These are phyloP conservation scores for Amphichorda felina DNA, from an alignment of 2,329 filamentous ascomycete genomes.

Conservation along the genomic window DNA sequence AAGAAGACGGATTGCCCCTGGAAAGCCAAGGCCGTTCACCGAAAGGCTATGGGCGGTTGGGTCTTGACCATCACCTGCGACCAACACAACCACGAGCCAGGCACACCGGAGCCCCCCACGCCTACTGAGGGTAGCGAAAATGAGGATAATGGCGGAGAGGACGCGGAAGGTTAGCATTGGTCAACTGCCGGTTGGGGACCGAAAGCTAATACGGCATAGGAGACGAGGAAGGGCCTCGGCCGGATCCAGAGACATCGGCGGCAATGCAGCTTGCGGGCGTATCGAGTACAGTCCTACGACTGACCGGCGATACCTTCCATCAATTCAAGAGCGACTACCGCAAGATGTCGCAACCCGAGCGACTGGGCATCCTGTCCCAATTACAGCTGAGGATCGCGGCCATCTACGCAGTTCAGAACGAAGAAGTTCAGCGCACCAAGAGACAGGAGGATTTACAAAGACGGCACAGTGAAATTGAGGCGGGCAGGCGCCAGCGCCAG, in stretches of 20 bases:
- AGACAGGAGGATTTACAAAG: conserved; percentile 24
- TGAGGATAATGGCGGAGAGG: conserved; percentile 18
- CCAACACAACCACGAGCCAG: conserved; percentile 30
- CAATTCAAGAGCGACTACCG: conserved; percentile 30
- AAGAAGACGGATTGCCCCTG: conserved; percentile 34
- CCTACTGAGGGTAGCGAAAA: conserved; percentile 18
- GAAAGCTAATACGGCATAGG: background rate
- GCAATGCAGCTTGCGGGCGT: conserved; percentile 27
- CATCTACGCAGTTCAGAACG: conserved; percentile 31
- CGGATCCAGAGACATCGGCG: conserved; percentile 22
- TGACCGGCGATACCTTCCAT: conserved; percentile 30
- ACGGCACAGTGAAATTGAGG: conserved; percentile 24
- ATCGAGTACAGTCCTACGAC: conserved; percentile 21
- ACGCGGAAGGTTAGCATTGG: conserved; percentile 9
- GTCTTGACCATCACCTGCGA: conserved; percentile 30
- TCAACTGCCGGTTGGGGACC: background rate
- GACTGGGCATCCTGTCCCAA: conserved; percentile 24
- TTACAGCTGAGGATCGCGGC: conserved; percentile 29
- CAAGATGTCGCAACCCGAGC: conserved; percentile 26
- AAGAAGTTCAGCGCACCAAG: conserved; percentile 26
- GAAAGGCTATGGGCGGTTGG: conserved; percentile 30
- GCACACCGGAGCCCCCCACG: conserved; percentile 28
- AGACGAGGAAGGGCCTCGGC: conserved; percentile 11
- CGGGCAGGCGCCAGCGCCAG: conserved; percentile 13
- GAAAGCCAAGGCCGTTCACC: conserved; percentile 31